Conservation (phyloP, 23 red algal genomes). For the Gracilaria gracilis region DNA sequence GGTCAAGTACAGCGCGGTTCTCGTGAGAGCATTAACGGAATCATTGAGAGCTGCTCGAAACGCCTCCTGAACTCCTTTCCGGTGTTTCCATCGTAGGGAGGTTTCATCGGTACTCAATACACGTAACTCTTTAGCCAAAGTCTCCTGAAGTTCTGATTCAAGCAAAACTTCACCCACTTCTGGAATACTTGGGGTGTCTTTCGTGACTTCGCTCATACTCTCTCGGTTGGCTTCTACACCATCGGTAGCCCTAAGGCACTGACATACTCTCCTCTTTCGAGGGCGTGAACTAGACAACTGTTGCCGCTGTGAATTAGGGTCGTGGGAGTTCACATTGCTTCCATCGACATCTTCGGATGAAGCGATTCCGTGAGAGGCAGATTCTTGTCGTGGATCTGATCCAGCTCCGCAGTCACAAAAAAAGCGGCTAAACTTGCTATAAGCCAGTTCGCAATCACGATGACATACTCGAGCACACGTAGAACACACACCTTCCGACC, state of each 20-base stretch:
- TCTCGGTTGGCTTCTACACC: background rate
- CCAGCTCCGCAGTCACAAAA: slow-evolving; percentile 93
- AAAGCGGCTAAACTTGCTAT: slow-evolving; percentile 82
- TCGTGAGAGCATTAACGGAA: slow-evolving; percentile 1
- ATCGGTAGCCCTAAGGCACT: slow-evolving; percentile 13
- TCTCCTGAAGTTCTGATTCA: slow-evolving; percentile 23
- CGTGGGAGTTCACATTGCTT: slow-evolving; percentile 18
- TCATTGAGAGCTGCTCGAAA: slow-evolving; percentile 23
- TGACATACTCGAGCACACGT: slow-evolving; percentile 88
- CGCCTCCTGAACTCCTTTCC: background rate
- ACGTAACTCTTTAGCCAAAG: background rate
- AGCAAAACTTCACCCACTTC: slow-evolving; percentile 13
- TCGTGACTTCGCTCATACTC: background rate
- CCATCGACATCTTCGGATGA: slow-evolving; percentile 55
- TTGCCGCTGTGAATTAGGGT: slow-evolving; percentile 5
- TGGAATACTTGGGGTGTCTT: background rate
- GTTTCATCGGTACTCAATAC: slow-evolving; percentile 2
- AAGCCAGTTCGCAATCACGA: slow-evolving; percentile 74
- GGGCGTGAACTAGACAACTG: slow-evolving; percentile 2
- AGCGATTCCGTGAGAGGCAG: slow-evolving; percentile 29
- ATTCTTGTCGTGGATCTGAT: slow-evolving; percentile 50
- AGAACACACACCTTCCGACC: slow-evolving; percentile 90
- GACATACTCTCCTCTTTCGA: slow-evolving; percentile 29
- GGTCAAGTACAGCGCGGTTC: slow-evolving; percentile 14
- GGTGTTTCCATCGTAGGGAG: background rate